Conservation (phyloP, 2,329 filamentous ascomycete genomes). For the Hymenoscyphus albidus region DNA sequence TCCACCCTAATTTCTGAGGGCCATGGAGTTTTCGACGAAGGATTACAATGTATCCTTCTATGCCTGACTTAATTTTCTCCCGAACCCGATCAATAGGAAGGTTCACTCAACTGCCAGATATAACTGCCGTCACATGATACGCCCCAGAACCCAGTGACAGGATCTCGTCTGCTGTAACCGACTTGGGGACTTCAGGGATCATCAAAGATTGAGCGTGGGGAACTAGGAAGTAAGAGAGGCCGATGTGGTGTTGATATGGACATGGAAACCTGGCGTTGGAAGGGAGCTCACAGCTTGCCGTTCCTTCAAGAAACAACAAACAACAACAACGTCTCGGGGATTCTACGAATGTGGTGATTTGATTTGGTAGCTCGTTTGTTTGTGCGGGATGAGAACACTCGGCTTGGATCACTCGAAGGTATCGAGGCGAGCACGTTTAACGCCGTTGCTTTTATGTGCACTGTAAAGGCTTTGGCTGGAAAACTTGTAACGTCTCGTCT, state of each 20-base stretch:
- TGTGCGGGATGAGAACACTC: too few species aligned
- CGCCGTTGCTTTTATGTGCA: background rate
- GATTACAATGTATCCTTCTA: too few species aligned
- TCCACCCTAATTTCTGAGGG: too few species aligned
- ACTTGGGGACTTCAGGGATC: background rate
- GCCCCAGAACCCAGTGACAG: background rate
- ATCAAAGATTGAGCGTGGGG: background rate
- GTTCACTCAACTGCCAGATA: background rate
- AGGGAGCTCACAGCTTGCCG: background rate
- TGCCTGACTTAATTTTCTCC: too few species aligned
- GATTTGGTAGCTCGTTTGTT: too few species aligned
- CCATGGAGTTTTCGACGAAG: too few species aligned
- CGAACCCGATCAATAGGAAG: too few species aligned
- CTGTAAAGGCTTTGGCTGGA: background rate
- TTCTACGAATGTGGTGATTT: too few species aligned
- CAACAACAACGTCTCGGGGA: too few species aligned
- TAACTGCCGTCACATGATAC: background rate
- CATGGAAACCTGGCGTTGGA: background rate
- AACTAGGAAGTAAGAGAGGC: background rate
- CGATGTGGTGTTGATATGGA: background rate
- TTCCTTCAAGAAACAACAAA: too few species aligned
- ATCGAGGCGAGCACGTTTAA: background rate
- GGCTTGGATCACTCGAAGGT: background rate
- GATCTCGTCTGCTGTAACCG: background rate
- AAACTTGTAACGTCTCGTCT: background rate